Evolutionary conservation across 805 yeast species (phyloP), one percentile per base, ranked within the genome.

Genomic region (Saccharomycopsis sp.): DNA sequence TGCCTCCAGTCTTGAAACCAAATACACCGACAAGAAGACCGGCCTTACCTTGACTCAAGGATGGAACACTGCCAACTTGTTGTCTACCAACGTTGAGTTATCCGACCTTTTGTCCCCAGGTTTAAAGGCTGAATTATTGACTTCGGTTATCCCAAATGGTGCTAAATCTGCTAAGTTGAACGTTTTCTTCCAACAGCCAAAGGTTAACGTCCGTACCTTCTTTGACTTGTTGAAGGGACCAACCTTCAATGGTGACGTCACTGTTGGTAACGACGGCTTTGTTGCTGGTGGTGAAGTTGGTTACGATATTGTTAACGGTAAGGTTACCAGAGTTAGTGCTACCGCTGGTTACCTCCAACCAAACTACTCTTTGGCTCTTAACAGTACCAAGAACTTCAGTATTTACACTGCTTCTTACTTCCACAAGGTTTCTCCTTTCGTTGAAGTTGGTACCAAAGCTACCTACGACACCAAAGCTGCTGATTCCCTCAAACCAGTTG

Each of bases 381-480:
- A 96, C 64, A 90, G 94, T 69, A 81, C 89, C 72, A 82, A 86
- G 80, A 89, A 91, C 83, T 82, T 92, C 72, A 83, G 91, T 62
- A 85, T 91, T 68, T 89, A 87, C 82, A 80, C 96, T 63, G 97
- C 97, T 68, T 93, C 97, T 68, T 91, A 92, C 85, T 94, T 85
- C 90, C 97, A 94, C 86, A 87, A 83, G 77, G 96, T 94, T 64
- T 83, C 91, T 68, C 89, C 96, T 66, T 76, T 79, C 68, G 89
- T 93, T 68, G 97, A 94, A 83, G 96, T 91, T 69, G 99, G 97
- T 80, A 96, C 97, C 71, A 92, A 89, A 82, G 97, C 97, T 70
- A 85, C 94, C 66, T 89, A 93, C 85, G 97, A 91, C 79, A 81
- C 83, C 75, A 73, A 83, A 53, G 72, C 72, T 62, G 74, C 87